These are phyloP conservation scores for Rhododendron vialii DNA, from an alignment of 148 eudicot species.

Conservation along the genomic window DNA sequence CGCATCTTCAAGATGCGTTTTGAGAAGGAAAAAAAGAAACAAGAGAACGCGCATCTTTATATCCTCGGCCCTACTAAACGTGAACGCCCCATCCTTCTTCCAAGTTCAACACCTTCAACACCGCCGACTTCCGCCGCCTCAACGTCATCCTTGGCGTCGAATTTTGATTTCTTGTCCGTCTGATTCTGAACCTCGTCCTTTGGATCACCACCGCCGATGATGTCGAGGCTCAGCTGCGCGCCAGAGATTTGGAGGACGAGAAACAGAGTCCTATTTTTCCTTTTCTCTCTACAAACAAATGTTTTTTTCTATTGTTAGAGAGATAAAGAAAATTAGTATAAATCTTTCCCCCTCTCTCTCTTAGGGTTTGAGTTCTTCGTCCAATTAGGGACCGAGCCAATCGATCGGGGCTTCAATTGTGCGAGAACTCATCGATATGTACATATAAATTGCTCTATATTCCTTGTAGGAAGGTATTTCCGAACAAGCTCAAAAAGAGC, in stretches of 20 bases:
- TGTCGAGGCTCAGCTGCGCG: slow-evolving; percentile 13
- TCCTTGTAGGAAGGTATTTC: slow-evolving; percentile 15
- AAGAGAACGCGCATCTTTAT: too few relatives aligned
- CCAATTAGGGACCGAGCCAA: not conserved
- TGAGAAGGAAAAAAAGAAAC: too few relatives aligned
- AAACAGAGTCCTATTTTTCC: slow-evolving; percentile 8
- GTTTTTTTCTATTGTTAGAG: not conserved
- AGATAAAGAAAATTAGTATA: not conserved
- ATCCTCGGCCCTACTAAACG: too few relatives aligned
- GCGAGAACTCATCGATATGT: not conserved
- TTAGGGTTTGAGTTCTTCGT: slow-evolving; percentile 4
- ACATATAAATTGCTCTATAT: not conserved
- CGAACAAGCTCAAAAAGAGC: too few relatives aligned
- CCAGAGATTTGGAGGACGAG: slow-evolving; percentile 1
- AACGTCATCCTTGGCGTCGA: slow-evolving; percentile 22
- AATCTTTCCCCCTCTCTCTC: not conserved
- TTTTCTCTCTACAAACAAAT: not conserved
- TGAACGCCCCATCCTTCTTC: too few relatives aligned
- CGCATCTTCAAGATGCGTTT: too few relatives aligned
- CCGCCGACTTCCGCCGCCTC: slow-evolving; percentile 28
- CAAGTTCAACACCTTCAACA: too few relatives aligned
- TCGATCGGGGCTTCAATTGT: not conserved
- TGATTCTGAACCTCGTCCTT: slow-evolving; percentile 59
- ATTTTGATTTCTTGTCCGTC: slow-evolving; percentile 54
- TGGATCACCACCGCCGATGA: slow-evolving; percentile 6